phyloP scores from a whole-genome alignment of 2,329 filamentous ascomycete species.

The Botrytis medusae region DNA sequence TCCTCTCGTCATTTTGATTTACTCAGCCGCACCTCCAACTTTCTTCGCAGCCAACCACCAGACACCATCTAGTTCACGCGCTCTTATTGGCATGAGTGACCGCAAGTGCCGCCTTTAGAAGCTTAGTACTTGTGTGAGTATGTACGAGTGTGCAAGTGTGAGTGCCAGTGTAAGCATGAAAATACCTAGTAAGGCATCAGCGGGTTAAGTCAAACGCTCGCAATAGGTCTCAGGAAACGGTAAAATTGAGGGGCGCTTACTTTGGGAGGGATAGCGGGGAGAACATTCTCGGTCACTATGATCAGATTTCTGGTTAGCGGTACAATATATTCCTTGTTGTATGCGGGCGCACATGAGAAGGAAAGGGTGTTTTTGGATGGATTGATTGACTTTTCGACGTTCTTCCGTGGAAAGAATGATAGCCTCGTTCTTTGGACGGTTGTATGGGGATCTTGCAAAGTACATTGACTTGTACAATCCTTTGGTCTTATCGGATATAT shows the following conservation, averaged over 20 bases:
- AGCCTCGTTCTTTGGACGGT: no score
- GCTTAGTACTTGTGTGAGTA: not conserved
- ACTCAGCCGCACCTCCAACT: not conserved
- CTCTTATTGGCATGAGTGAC: no score
- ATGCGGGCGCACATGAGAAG: not conserved
- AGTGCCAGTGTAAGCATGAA: rapidly evolving
- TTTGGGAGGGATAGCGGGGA: not conserved
- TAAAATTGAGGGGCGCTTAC: not conserved
- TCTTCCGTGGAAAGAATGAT: no score
- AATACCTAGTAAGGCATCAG: not conserved
- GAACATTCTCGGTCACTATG: not conserved
- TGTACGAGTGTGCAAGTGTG: not conserved
- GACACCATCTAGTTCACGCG: not conserved
- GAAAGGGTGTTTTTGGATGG: no score
- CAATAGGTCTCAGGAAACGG: not conserved
- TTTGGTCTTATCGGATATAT: no score
- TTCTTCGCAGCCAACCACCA: not conserved
- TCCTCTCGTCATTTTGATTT: not conserved
- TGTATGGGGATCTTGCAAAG: no score
- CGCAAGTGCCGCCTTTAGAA: rapidly evolving
- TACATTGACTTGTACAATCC: no score
- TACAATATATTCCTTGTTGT: rapidly evolving
- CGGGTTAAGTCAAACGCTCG: not conserved
- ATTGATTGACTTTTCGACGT: no score
- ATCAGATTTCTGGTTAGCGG: not conserved